phyloP scores from a whole-genome alignment of 140 eudicot species.

The Bidens hawaiensis region DNA sequence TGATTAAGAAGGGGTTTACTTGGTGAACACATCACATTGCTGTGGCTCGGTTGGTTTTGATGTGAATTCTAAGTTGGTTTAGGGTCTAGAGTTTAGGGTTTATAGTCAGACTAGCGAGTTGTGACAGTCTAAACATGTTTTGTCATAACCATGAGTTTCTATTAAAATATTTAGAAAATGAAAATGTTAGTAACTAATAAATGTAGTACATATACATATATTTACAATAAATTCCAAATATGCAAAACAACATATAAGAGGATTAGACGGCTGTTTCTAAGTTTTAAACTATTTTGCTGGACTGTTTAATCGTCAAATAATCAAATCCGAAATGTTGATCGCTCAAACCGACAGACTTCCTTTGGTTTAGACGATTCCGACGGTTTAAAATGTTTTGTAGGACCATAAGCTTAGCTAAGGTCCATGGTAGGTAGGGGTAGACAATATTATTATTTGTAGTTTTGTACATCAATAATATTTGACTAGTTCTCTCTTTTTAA shows the following conservation, averaged over 20 bases:
- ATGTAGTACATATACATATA: neutral
- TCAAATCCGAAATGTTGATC: neutral
- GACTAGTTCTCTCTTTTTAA: neutral
- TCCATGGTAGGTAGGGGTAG: slow-evolving; percentile 7
- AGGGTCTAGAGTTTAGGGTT: neutral
- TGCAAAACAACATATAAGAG: too few relatives aligned
- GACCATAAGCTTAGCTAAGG: slow-evolving; percentile 7
- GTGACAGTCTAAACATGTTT: too few relatives aligned
- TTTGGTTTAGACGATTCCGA: too few relatives aligned
- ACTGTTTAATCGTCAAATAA: neutral
- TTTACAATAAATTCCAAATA: too few relatives aligned
- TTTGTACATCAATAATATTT: slow-evolving; percentile 16
- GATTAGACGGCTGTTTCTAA: too few relatives aligned
- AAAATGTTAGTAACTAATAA: too few relatives aligned
- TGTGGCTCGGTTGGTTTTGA: neutral
- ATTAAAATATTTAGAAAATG: too few relatives aligned
- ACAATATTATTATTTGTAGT: neutral
- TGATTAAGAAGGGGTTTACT: neutral
- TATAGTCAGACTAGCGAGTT: neutral
- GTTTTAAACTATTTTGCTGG: too few relatives aligned
- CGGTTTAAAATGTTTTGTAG: neutral
- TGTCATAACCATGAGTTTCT: too few relatives aligned
- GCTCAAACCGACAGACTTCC: neutral
- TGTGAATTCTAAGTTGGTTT: neutral
- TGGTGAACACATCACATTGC: too few relatives aligned